Conservation (phyloP, 352 stramenopile genomes). For the Globisporangium canariense region DNA sequence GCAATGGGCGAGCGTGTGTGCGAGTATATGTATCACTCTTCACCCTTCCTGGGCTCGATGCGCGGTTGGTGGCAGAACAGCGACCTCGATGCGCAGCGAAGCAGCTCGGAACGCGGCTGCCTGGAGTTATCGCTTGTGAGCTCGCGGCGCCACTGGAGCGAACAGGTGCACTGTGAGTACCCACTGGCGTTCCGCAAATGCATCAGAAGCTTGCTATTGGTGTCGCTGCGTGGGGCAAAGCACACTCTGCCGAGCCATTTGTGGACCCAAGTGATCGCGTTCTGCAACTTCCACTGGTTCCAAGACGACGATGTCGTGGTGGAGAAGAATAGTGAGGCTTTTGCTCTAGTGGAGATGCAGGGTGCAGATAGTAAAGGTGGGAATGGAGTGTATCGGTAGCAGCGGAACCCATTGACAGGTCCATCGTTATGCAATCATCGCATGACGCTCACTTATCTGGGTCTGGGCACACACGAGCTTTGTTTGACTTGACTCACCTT, state of each 20-base stretch:
- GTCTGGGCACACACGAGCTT: no score
- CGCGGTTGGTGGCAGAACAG: constrained; percentile 58
- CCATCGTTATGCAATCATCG: neutral
- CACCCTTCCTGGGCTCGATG: constrained; percentile 30
- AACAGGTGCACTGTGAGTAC: constrained; percentile 40
- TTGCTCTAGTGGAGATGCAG: neutral
- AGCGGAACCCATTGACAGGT: neutral
- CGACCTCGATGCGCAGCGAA: constrained; percentile 19
- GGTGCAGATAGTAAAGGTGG: neutral
- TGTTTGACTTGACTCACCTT: no score
- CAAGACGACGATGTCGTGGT: neutral
- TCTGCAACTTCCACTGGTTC: constrained; percentile 50
- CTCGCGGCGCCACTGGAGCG: constrained; percentile 34
- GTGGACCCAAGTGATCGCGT: constrained; percentile 39
- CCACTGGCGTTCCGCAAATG: constrained; percentile 31
- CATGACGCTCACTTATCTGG: no score
- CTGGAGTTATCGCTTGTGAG: constrained; percentile 34
- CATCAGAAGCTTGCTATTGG: constrained; percentile 36
- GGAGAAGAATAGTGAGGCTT: neutral
- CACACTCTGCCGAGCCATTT: constrained; percentile 15
- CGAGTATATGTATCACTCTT: constrained; percentile 52
- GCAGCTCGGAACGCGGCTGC: constrained; percentile 28
- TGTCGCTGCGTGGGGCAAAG: constrained; percentile 19
- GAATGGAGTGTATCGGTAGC: neutral
- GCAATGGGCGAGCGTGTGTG: constrained; percentile 42